Evolutionary conservation across 106 monocot genomes (phyloP), one percentile per base, ranked within the genome.

Genomic region (Dioscorea zingiberensis): DNA sequence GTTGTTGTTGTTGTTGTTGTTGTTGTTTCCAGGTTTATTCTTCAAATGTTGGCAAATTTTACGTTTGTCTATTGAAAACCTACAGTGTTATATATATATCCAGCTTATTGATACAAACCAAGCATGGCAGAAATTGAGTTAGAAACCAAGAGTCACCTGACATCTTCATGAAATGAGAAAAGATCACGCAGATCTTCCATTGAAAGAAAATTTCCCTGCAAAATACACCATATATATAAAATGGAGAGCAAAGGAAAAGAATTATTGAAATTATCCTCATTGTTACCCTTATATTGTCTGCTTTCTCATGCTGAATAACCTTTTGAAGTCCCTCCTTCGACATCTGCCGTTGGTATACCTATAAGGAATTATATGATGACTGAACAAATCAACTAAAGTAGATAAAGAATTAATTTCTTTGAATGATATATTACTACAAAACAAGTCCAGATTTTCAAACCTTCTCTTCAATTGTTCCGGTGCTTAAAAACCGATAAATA

Each of bases 291-390:
- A 8, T 78, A 65, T 26, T 65, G 16, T 73, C 77, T 16, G 47
- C 71, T 65, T 82, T 81, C 61, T 86, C 98, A 60, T 82, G 81
- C 69, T 98, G 98, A 78, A 98, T 98, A 70, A 98, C 86, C 68
- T 98, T 98, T 60, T 98, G 92, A 61, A 98, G 84, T 44, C 98
- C 98, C 80, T 98, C 98, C 80, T 98, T 98, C 27, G 98, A 86
- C 98, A 98, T 98, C 48, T 98, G 92, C n/a, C 98, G 92, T 75
- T 93, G 92, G 67, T 86, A 98, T 11, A 98, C 98, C 97, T 98
- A 63, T 44, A 71, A 48, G 46, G 47, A 14, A 58, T 48, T 54
- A 54, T 38, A 38, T 38, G 38, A 10, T 6, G 1, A 10, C 6
- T 38, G 38, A 6, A 38, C 6, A 30, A 38, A 38, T 6, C 38